Evolutionary conservation across 768 basidiomycete species (phyloP), one percentile per base, ranked within the genome.

Genomic region (Mycena latifolia): DNA sequence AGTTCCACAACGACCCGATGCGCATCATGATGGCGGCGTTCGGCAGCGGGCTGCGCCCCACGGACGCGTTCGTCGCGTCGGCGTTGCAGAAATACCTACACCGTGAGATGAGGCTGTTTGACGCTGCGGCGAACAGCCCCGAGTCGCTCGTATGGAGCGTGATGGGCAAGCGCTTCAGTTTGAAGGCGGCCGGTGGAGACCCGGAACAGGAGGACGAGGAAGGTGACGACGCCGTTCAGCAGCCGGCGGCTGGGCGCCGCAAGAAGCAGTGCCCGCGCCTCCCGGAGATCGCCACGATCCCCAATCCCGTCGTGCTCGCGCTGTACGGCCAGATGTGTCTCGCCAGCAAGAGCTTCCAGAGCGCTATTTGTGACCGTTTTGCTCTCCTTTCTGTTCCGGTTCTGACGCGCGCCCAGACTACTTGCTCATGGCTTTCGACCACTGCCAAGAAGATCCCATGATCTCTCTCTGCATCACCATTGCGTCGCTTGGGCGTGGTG

Each of bases 1-100:
- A 97, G 73, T 95, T 93, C 81, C 91, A 95, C 73, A 92, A 95
- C 57, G 94, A 96, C 45, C 91, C 95, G 0, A 79, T 92, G 15
- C 89, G 94, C 8, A 84, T 98, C 52, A 84, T 97, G 24, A 74
- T 91, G 5, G 91, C 92, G 0, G 86, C 87, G 0, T 84, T 98
- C 5, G 88, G 90, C 0, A 89, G 90, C 63, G 94, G 94, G 0
- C 70, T 91, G 5, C 84, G 83, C 28, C 83, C 91, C 4, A 89
- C 90, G 0, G 92, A 94, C 66, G 85, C 91, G 0, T 93, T 95
- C 78, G 90, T 93, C 68, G 87, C 87, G 1, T 86, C 89, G 0
- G 90, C 91, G 0, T 80, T 97, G 12, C 94, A 95, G 68, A 97
- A 97, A 72, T 92, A 92, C 71, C 77, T 96, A 28, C 86, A 92